Evolutionary conservation across 2,329 filamentous ascomycete genomes (phyloP).

Genomic region (Alternaria sp.): DNA sequence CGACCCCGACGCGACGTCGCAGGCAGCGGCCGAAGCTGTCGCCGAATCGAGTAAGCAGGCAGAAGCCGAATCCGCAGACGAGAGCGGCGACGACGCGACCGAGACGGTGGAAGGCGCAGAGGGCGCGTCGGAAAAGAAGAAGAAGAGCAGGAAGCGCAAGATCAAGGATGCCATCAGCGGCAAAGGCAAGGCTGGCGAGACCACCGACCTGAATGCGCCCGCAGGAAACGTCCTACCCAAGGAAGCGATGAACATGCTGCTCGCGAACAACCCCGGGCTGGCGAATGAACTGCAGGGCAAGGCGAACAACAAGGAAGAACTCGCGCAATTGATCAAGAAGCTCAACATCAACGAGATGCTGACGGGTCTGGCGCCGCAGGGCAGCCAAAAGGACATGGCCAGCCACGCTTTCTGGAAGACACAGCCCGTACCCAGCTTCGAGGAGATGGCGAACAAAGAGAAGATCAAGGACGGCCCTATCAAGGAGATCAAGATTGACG

Average conservation of each 20-base stretch:
- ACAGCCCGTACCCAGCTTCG: conserved; percentile 88
- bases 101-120: conserved; percentile 44
- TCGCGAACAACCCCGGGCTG: conserved; percentile 48
- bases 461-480: conserved; percentile 79
- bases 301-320: conserved; percentile 32
- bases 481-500: conserved; percentile 76
- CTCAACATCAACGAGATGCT: conserved; percentile 74
- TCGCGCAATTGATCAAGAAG: conserved; percentile 62
- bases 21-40: conserved; percentile 53
- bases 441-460: conserved; percentile 52
- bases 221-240: conserved; percentile 43
- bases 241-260: conserved; percentile 46
- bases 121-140: conserved; percentile 63
- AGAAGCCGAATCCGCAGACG: conserved; percentile 38
- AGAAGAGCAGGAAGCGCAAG: conserved; percentile 70
- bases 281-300: conserved; percentile 45
- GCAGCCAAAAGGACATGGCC: conserved; percentile 96
- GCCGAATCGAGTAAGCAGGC: conserved; percentile 41
- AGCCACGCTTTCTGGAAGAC: conserved; percentile 99
- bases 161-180: conserved; percentile 54
- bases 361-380: conserved; percentile 75
- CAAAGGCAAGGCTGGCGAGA: conserved; percentile 39
- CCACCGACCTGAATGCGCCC: conserved; percentile 32
- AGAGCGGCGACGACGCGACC: conserved; percentile 45
- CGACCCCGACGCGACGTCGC: conserved; percentile 59